Evolutionary conservation across 768 basidiomycete genomes (phyloP).

Genomic region (Leccinellum luteum): DNA sequence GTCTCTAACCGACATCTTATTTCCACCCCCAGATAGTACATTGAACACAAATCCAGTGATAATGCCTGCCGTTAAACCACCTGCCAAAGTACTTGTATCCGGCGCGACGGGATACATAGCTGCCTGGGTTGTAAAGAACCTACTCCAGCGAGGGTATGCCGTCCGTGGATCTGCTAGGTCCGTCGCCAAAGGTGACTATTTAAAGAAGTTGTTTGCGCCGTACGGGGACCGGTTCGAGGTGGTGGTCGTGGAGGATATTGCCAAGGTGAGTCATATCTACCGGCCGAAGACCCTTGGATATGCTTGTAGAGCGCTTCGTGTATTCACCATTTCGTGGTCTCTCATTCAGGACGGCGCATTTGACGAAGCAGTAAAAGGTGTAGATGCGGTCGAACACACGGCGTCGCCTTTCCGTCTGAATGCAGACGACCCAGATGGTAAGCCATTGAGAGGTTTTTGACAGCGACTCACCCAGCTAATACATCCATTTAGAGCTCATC

Average conservation of each 20-base stretch:
- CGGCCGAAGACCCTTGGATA: too few species aligned
- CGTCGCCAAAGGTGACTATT: slow-evolving; percentile 51
- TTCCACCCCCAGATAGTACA: too few species aligned
- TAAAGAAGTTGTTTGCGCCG: slow-evolving; percentile 50
- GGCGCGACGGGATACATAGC: slow-evolving; percentile 20
- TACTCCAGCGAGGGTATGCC: slow-evolving; percentile 60
- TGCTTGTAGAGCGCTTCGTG: too few species aligned
- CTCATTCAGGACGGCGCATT: slow-evolving; percentile 57
- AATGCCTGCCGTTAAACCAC: slow-evolving; percentile 27
- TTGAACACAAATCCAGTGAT: background rate
- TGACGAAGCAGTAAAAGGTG: slow-evolving; percentile 73
- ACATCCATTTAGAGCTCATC: too few species aligned
- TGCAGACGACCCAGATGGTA: slow-evolving; percentile 43
- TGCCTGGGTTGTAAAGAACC: slow-evolving; percentile 49
- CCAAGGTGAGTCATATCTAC: slow-evolving; percentile 46
- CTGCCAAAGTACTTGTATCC: slow-evolving; percentile 30
- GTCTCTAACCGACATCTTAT: too few species aligned
- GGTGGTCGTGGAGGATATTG: slow-evolving; percentile 69
- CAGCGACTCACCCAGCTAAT: background rate
- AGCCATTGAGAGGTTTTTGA: background rate
- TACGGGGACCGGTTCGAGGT: slow-evolving; percentile 61
- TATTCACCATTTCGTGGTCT: background rate
- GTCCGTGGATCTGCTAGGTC: slow-evolving; percentile 70
- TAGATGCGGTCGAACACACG: slow-evolving; percentile 69
- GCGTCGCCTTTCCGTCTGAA: slow-evolving; percentile 59